Evolutionary conservation across 1,284 basidiomycete species (phyloP).

Genomic region (Agroathelia rolfsii): DNA sequence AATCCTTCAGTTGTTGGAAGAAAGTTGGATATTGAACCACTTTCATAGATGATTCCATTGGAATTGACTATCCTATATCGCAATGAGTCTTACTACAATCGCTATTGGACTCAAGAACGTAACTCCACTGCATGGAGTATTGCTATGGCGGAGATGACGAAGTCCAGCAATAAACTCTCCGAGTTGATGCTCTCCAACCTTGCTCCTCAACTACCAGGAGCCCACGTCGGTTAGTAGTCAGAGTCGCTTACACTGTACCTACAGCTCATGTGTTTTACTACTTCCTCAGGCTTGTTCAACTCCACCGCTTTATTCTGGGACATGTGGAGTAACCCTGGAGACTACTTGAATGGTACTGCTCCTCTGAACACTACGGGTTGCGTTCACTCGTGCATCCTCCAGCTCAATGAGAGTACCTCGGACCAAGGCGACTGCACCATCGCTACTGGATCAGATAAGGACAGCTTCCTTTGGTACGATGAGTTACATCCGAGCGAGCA

Average conservation of each 20-base stretch:
- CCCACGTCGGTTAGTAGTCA: constrained; percentile 23
- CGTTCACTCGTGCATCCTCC: constrained; percentile 19
- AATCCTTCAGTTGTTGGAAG: constrained; percentile 5
- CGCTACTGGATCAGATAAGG: constrained; percentile 16
- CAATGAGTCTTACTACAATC: constrained; percentile 28
- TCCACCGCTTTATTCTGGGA: constrained; percentile 25
- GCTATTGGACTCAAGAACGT: constrained; percentile 32
- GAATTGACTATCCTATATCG: constrained; percentile 33
- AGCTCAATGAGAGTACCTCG: constrained; percentile 14
- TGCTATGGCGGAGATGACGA: constrained; percentile 33
- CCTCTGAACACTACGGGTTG: constrained; percentile 22
- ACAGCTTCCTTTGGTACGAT: constrained; percentile 27
- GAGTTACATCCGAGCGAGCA: constrained; percentile 24
- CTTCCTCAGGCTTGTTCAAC: constrained; percentile 18
- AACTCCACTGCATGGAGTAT: constrained; percentile 42
- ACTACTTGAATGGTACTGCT: constrained; percentile 26
- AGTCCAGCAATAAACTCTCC: constrained; percentile 31
- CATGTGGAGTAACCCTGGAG: constrained; percentile 20
- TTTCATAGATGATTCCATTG: constrained; percentile 40
- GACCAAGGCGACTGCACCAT: constrained; percentile 16
- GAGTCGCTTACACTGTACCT: neutral
- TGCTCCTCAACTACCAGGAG: constrained; percentile 22
- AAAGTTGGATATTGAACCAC: constrained; percentile 10
- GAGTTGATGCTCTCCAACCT: constrained; percentile 31
- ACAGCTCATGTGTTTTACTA: neutral